Percentiles rank a stretch among this genome's conserved stretches.
Evolutionary conservation across 2,329 filamentous ascomycete genomes (phyloP).

Genomic region (Chaetomium olivaceum): DNA sequence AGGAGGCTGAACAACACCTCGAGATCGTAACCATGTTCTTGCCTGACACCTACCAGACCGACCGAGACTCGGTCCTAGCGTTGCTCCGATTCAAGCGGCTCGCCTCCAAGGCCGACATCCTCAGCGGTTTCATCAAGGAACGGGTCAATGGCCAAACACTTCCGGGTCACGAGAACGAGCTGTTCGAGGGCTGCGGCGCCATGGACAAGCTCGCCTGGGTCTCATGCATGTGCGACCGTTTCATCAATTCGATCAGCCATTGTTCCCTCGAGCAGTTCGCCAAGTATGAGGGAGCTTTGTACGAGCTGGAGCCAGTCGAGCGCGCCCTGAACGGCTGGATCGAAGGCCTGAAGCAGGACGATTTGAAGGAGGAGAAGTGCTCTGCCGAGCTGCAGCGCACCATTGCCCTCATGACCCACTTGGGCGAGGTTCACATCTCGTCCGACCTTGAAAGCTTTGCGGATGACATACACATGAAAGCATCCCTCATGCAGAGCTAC

Average conservation of each 20-base stretch:
- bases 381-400: conserved; percentile 79
- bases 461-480: conserved; percentile 76
- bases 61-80: conserved; percentile 84
- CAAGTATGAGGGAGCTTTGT: conserved; percentile 74
- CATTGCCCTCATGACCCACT: conserved; percentile 82
- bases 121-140: conserved; percentile 78
- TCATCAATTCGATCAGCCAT: conserved; percentile 75
- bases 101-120: conserved; percentile 80
- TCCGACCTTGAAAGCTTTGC: conserved; percentile 71
- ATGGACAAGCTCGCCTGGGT: conserved; percentile 86
- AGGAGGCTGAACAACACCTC: conserved; percentile 85
- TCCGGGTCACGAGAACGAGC: conserved; percentile 72
- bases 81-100: conserved; percentile 85
- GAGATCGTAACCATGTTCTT: conserved; percentile 87
- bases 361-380: conserved; percentile 81
- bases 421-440: conserved; percentile 77
- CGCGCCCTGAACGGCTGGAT: conserved; percentile 86
- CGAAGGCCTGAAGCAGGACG: conserved; percentile 78
- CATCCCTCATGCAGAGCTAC: conserved; percentile 74
- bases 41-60: conserved; percentile 77
- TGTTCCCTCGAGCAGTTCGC: conserved; percentile 78
- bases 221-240: conserved; percentile 77
- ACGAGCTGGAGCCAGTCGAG: conserved; percentile 90
- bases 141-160: conserved; percentile 67
- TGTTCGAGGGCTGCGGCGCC: conserved; percentile 77